These are phyloP conservation scores for Agrostemma githago DNA, from an alignment of 148 eudicot species.

Conservation along the genomic window DNA sequence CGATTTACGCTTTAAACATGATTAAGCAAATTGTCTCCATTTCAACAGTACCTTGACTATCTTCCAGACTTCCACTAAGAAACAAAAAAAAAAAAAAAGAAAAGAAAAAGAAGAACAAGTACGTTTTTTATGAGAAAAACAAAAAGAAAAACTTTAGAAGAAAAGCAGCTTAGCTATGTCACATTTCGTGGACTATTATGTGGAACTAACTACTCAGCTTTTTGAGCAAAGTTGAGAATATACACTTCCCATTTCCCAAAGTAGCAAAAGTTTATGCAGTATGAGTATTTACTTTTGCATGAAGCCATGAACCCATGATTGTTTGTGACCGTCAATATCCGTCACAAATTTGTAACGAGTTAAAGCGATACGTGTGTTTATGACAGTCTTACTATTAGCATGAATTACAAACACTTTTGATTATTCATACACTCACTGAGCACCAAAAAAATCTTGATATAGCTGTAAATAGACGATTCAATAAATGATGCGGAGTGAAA, in stretches of 20 bases:
- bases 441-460: not conserved
- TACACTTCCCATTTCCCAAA: conserved; percentile 11
- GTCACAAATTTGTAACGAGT: too few species aligned
- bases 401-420: not conserved
- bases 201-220: not conserved
- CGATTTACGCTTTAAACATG: not conserved
- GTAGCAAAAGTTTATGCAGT: not conserved
- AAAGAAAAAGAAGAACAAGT: not conserved
- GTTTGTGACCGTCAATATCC: too few species aligned
- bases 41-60: not conserved
- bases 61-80: too few species aligned
- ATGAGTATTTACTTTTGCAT: not conserved
- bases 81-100: not conserved
- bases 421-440: not conserved
- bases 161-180: conserved; percentile 4
- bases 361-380: too few species aligned
- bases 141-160: not conserved
- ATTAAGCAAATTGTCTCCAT: not conserved
- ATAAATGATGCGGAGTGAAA: too few species aligned
- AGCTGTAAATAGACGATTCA: not conserved
- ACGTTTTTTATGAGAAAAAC: not conserved
- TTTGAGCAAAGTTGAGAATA: not conserved
- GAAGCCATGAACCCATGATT: too few species aligned
- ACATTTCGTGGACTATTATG: not conserved
- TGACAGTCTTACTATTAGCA: too few species aligned